These are phyloP conservation scores for Meyerozyma athensensis DNA, from an alignment of 1,139 yeast species.

Conservation along the genomic window DNA sequence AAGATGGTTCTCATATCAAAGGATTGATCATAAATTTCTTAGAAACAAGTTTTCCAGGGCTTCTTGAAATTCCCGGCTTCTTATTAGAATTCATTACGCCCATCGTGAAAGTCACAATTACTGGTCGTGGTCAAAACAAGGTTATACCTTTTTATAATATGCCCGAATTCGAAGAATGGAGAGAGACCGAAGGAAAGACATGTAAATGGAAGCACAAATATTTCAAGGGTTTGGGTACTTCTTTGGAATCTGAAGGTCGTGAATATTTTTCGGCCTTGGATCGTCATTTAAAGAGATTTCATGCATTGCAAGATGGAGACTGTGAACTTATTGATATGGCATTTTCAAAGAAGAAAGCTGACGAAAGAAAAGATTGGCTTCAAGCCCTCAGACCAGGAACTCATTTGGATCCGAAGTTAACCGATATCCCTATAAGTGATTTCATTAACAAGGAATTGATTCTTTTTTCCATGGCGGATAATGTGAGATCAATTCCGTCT, in stretches of 20 bases:
- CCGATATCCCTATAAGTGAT: conserved; percentile 82
- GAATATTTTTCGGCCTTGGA: conserved; percentile 87
- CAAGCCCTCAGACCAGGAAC: conserved; percentile 89
- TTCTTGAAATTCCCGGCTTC: conserved; percentile 87
- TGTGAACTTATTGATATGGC: conserved; percentile 84
- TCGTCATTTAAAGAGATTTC: conserved; percentile 81
- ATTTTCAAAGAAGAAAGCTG: conserved; percentile 92
- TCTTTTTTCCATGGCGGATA: conserved; percentile 94
- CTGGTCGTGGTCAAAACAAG: conserved; percentile 52
- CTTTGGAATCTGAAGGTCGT: conserved; percentile 74
- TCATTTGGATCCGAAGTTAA: conserved; percentile 76
- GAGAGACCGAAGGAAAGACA: conserved; percentile 71
- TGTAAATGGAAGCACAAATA: conserved; percentile 92
- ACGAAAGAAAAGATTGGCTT: conserved; percentile 96
- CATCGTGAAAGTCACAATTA: conserved; percentile 82
- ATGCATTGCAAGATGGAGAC: conserved; percentile 77
- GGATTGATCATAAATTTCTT: conserved; percentile 92
- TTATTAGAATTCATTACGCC: conserved; percentile 94
- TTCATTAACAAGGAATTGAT: conserved; percentile 94
- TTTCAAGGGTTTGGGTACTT: conserved; percentile 98
- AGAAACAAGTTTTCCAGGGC: conserved; percentile 92
- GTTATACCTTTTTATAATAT: conserved; percentile 80
- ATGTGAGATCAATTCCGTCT: conserved; percentile 90
- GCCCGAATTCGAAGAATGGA: conserved; percentile 96
- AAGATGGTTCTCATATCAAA: conserved; percentile 97